Evolutionary conservation across 176 grass and related monocot species (phyloP).

Genomic region (Eremochloa ophiuroides): DNA sequence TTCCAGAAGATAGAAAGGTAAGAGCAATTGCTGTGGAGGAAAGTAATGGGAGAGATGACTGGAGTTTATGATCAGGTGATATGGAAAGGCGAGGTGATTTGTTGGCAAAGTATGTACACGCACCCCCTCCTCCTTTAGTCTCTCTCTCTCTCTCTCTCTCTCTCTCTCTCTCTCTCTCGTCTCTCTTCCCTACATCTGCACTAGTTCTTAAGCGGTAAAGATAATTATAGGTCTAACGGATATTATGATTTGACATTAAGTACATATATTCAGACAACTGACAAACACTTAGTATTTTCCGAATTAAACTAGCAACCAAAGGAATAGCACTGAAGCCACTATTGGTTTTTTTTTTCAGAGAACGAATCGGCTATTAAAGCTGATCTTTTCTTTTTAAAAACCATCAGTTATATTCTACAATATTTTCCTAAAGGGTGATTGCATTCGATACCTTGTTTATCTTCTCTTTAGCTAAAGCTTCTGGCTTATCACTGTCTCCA

Average conservation of each 20-base stretch:
- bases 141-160: no score
- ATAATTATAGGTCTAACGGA: background rate
- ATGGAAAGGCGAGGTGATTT: slow-evolving; percentile 14
- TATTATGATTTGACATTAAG: background rate
- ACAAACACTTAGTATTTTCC: background rate
- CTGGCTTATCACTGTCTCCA: background rate
- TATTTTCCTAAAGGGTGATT: background rate
- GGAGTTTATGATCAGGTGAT: slow-evolving; percentile 25
- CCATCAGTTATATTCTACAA: background rate
- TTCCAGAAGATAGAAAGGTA: slow-evolving; percentile 2
- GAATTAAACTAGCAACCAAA: background rate
- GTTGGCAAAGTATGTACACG: background rate
- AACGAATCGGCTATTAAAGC: background rate
- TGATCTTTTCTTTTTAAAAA: background rate
- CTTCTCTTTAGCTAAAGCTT: slow-evolving; percentile 5
- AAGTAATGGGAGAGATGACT: slow-evolving; percentile 29
- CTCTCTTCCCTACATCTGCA: background rate
- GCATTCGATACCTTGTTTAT: background rate
- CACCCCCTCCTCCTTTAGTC: background rate
- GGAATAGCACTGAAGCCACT: background rate
- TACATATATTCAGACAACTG: background rate
- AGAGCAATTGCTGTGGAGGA: background rate
- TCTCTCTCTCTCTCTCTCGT: background rate
- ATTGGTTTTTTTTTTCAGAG: background rate
- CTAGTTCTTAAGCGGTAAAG: background rate